Base-by-base conservation (phyloP, 768 basidiomycete species). In the Cytidiella melzeri region DNA sequence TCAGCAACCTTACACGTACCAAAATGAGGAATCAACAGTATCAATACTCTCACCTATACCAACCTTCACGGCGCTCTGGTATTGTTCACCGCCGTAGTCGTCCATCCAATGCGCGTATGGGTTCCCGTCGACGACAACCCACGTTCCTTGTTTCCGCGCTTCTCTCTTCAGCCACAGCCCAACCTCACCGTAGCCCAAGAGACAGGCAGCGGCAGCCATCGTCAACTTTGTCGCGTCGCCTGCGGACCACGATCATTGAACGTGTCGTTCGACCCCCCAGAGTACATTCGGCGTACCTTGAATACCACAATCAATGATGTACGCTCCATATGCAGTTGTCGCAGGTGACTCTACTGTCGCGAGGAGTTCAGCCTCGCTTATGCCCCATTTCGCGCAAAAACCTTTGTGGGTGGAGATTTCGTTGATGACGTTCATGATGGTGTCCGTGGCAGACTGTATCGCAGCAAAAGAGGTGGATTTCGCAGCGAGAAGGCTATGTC, bases 161-260 rank as follows among this genome's bases (percentile, higher is more conserved):
- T 84, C 74, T 28, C 73, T 77, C 63, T 81, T 76, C 26, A 97
- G 69, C 83, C 91, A 89, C 36, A 90, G 67, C 1, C 92, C 93
- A 0, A 93, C 90, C 62, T 95, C 89, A 10, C 93, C 93, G 61
- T 96, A 97, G 2, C 93, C 94, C 0, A 95, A 68, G 7, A 95
- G 71, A 62, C 94, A 97, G 6, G 89, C 84, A 9, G 87, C 81
- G 1, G 93, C 74, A 0, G 89, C 86, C 69, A 96, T 82, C n/a
- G 85, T 61, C 4, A 94, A 69, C 52, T 78, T 83, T 28, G 78
- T 75, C 3, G 76, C 64, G 59, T 93, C 90, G 0, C 90, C 89
- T 79, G 48, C 34, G 36, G 12, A 12, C 19, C 28, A 26, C 19
- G 38, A 21, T 15, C 47, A n/a, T n/a, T n/a, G n/a, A 47, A 21